These are phyloP conservation scores for Aspergillus fijiensis DNA, from an alignment of 2,329 filamentous ascomycete genomes.

Conservation along the genomic window DNA sequence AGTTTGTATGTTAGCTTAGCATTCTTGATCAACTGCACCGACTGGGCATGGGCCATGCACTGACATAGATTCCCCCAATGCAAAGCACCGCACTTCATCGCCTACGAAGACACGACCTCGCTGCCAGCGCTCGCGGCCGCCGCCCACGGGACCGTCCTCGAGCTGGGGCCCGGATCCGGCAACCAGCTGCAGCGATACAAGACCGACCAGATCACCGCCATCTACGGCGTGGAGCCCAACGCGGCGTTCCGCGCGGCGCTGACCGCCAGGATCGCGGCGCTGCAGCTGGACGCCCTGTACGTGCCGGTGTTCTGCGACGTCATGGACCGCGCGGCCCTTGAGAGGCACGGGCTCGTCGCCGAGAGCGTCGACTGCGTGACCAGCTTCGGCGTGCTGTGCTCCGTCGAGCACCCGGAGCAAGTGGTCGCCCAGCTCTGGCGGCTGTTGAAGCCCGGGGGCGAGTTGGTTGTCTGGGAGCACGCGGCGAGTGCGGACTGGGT, in stretches of 20 bases:
- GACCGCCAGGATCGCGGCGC: constrained; percentile 28
- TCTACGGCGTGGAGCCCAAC: constrained; percentile 49
- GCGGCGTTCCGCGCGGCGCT: constrained; percentile 33
- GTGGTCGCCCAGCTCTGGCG: constrained; percentile 36
- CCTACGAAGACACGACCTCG: constrained; percentile 36
- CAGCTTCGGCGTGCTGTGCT: constrained; percentile 48
- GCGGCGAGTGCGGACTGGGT: constrained; percentile 18
- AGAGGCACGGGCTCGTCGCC: constrained; percentile 35
- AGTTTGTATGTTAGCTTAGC: no score
- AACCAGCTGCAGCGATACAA: constrained; percentile 46
- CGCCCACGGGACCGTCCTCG: constrained; percentile 41
- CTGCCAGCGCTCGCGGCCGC: constrained; percentile 32
- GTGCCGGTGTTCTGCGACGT: constrained; percentile 40
- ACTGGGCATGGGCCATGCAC: no score
- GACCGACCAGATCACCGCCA: constrained; percentile 27
- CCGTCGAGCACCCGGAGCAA: constrained; percentile 28
- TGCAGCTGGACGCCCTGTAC: constrained; percentile 38
- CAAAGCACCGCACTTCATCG: constrained; percentile 24
- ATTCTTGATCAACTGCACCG: no score
- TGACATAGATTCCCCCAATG: no score
- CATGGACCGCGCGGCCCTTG: constrained; percentile 42
- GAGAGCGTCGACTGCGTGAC: constrained; percentile 42
- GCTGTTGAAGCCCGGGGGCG: constrained; percentile 48
- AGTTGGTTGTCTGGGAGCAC: constrained; percentile 52
- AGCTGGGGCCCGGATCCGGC: constrained; percentile 47